Percentiles rank a stretch among this genome's conserved stretches.
phyloP scores from a whole-genome alignment of 2,329 filamentous ascomycete species.

The Trichophyton rubrum region DNA sequence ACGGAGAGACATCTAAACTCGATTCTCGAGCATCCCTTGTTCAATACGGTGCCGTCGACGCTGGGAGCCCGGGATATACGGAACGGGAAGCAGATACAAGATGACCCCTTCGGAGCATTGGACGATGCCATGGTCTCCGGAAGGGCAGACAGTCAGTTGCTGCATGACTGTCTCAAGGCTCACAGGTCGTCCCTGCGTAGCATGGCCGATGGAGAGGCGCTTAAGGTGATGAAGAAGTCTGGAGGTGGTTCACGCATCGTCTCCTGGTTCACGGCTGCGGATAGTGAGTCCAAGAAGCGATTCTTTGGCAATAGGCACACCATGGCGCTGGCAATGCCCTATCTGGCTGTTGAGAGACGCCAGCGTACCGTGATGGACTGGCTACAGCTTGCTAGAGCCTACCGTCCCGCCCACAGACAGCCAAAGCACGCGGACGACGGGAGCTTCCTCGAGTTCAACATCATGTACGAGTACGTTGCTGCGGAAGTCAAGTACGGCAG shows the following conservation, averaged over 20 bases:
- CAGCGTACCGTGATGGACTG: slow-evolving; percentile 25
- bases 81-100: slow-evolving; percentile 7
- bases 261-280: slow-evolving; percentile 32
- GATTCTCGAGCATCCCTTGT: slow-evolving; percentile 32
- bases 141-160: slow-evolving; percentile 17
- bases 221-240: slow-evolving; percentile 24
- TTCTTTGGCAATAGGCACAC: slow-evolving; percentile 22
- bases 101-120: slow-evolving; percentile 26
- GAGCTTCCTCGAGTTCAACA: slow-evolving; percentile 12
- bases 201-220: slow-evolving; percentile 7
- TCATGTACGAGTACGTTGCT: slow-evolving; percentile 23
- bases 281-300: slow-evolving; percentile 18
- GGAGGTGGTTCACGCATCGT: slow-evolving; percentile 24
- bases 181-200: slow-evolving; percentile 21
- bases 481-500: slow-evolving; percentile 27
- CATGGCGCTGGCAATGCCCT: slow-evolving; percentile 24
- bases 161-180: slow-evolving; percentile 22
- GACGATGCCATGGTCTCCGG: slow-evolving; percentile 31
- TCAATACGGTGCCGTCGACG: slow-evolving; percentile 26
- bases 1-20: slow-evolving; percentile 28
- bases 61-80: neutral
- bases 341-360: slow-evolving; percentile 29
- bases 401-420: slow-evolving; percentile 15
- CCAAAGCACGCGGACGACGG: slow-evolving; percentile 3
- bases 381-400: slow-evolving; percentile 22